Base-by-base conservation (phyloP, 169 alveolate species). In the Plasmodium blacklocki region DNA sequence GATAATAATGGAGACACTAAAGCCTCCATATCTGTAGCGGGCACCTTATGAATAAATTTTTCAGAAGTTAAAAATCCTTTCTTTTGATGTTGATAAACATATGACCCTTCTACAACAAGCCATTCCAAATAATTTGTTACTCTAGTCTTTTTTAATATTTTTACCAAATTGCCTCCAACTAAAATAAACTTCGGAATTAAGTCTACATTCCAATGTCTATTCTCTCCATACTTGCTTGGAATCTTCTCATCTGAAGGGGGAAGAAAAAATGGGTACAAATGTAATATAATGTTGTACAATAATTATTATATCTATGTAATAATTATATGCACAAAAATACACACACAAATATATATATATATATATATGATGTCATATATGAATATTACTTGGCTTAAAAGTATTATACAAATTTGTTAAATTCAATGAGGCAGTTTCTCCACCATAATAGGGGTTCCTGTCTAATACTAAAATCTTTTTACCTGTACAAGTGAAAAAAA, bases 141-240 rank as follows among this genome's bases (percentile, higher is more conserved):
- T 74, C 97, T 97, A 1, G 99, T 98, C 64, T 97, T 96, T 58
- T 98, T 93, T 26, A 98, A 95, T 73, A 98, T 96, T 90, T 98
- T 98, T 45, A 98, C 99, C 59, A 98, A 95, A 74, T 97, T 97
- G 32, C 99, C 99, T 60, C 98, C 98, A 21, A 99, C 99, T 98
- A 98, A 97, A 18, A 98, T 98, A 92, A 97, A 98, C 93, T 98
- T 98, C 45, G 99, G 99, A 32, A 98, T 97, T 54, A 98, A 93
- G 87, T 98, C 99, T 43, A 98, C 99, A 90, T 98, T 98, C 99
- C 99, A 98, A 83, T 98, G 99, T 85, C 99, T 94, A 93, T 98
- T 98, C 83, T 96, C 96, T 26, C 99, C 99, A 88, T 91, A 96
- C 26, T 92, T 76, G 73, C 93, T 94, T 15, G 99, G 99, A 26